Conservation (phyloP, 176 grass and related monocot species). For the Guadua angustifolia region DNA sequence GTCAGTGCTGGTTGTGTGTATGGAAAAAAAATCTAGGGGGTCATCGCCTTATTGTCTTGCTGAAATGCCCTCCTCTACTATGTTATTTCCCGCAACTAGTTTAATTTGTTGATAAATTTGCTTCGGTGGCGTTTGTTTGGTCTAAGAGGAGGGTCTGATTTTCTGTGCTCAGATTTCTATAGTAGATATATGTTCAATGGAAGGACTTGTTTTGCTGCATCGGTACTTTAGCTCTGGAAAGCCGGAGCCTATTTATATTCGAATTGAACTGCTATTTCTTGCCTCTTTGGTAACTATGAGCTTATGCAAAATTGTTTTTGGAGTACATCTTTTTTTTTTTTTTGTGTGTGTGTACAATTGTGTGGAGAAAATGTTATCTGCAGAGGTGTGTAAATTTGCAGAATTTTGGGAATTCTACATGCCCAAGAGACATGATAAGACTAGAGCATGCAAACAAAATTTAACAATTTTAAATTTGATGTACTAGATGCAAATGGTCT, state of each 20-base stretch:
- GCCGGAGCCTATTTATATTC: neutral
- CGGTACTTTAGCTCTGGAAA: conserved; percentile 8
- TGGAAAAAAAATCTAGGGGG: neutral
- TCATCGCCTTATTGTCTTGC: neutral
- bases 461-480: neutral
- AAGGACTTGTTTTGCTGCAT: neutral
- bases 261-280: neutral
- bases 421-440: neutral
- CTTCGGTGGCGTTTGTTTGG: neutral
- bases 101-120: neutral
- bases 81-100: neutral
- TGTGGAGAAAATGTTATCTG: neutral
- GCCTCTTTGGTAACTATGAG: neutral
- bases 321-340: neutral
- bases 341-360: neutral
- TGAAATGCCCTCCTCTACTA: neutral
- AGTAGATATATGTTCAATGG: neutral
- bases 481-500: neutral
- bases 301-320: neutral
- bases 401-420: neutral
- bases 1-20: conserved; percentile 11
- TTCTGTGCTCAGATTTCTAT: neutral
- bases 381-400: neutral
- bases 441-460: neutral
- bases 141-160: neutral